phyloP scores from a whole-genome alignment of 2,329 filamentous ascomycete genomes.

The Trichophyton equinum region DNA sequence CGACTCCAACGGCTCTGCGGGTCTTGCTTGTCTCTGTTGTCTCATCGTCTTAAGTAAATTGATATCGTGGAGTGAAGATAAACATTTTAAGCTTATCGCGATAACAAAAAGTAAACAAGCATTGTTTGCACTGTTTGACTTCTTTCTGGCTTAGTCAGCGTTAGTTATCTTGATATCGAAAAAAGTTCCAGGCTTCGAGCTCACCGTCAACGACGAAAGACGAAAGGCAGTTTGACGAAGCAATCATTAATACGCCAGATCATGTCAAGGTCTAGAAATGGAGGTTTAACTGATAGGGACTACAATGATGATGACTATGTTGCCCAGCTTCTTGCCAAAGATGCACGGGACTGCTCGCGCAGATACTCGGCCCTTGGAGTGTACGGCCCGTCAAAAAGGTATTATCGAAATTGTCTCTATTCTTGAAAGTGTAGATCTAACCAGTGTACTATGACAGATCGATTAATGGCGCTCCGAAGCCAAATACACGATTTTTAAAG shows the following conservation, averaged over 20 bases:
- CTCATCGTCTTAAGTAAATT: not conserved
- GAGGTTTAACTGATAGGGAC: constrained; percentile 1
- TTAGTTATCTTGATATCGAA: not conserved
- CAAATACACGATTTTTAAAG: constrained; percentile 79
- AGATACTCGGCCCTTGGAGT: constrained; percentile 65
- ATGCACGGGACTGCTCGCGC: constrained; percentile 60
- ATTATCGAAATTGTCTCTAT: not conserved
- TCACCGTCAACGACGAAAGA: not conserved
- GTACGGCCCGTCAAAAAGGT: constrained; percentile 44
- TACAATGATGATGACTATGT: constrained; percentile 57
- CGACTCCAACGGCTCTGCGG: no score
- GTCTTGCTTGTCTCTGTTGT: not conserved
- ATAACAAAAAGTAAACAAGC: not conserved
- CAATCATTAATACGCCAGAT: not conserved
- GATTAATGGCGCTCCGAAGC: constrained; percentile 59
- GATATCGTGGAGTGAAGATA: not conserved
- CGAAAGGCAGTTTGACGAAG: not conserved
- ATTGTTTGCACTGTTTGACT: not conserved
- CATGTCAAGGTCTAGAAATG: constrained; percentile 8
- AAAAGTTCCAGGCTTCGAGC: not conserved
- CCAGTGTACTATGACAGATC: constrained; percentile 36
- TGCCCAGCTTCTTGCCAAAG: constrained; percentile 63
- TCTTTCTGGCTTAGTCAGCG: not conserved
- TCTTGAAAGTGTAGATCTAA: not conserved
- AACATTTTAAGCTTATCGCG: constrained; percentile 2